Evolutionary conservation across 2,329 filamentous ascomycete species (phyloP).

Genomic region (Karstenula rhodostoma): DNA sequence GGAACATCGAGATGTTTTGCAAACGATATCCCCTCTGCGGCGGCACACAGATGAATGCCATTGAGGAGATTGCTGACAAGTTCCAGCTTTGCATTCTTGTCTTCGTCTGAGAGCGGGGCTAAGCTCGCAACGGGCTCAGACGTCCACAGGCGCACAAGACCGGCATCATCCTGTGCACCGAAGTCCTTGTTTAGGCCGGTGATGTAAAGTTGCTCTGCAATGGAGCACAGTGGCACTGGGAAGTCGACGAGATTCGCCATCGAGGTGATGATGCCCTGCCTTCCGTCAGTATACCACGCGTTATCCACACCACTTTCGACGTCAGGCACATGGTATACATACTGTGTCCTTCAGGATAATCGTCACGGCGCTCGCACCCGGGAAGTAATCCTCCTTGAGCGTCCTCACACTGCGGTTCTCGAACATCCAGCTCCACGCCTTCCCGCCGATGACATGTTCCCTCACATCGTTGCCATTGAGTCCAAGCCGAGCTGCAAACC

Average conservation of each 20-base stretch:
- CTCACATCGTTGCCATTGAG: constrained; percentile 60
- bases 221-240: constrained; percentile 66
- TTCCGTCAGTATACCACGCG: constrained; percentile 10
- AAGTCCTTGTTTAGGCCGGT: constrained; percentile 66
- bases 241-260: constrained; percentile 67
- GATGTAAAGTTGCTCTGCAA: constrained; percentile 72
- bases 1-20: constrained; percentile 49
- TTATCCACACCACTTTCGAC: not conserved
- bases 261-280: constrained; percentile 70
- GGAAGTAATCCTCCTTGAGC: constrained; percentile 60
- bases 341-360: constrained; percentile 59
- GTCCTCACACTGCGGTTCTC: constrained; percentile 64
- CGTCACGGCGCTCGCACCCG: constrained; percentile 53
- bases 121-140: constrained; percentile 49
- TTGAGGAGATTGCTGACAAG: constrained; percentile 46
- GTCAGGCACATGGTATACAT: constrained; percentile 17
- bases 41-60: constrained; percentile 47
- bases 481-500: constrained; percentile 62
- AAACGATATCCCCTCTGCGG: constrained; percentile 48
- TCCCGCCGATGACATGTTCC: constrained; percentile 58
- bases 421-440: constrained; percentile 63
- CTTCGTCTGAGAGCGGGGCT: constrained; percentile 29
- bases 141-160: constrained; percentile 63
- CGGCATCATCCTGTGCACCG: constrained; percentile 62
- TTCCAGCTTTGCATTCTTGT: constrained; percentile 43